Base-by-base conservation (phyloP, 768 basidiomycete genomes). In the Tulasnella sp. region DNA sequence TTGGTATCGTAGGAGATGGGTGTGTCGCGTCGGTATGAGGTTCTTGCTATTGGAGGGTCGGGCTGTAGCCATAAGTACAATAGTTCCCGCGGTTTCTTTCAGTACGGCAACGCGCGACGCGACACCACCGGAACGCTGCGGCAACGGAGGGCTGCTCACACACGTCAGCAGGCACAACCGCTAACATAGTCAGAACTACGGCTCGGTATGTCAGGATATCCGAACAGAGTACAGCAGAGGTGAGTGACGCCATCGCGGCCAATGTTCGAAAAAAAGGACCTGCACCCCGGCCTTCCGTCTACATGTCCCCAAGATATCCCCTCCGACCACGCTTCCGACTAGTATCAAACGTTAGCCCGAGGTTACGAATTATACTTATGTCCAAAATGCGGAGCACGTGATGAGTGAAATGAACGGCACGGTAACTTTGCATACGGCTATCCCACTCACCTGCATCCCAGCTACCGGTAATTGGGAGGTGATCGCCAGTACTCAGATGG, bases 71-170 rank as follows among this genome's bases (percentile, higher is more conserved):
- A 61, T 61, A 61, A 61, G 57, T 61, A 61, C 57, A 61, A 61
- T 32, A n/a, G n/a, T 61, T 61, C 57, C 57, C 57, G 57, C 57
- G 57, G 57, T 61, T 61, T 61, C 57, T 61, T 61, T 61, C 26
- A 32, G 57, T 61, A 18, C 57, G 57, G 57, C 57, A 61, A 61
- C 57, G 57, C 57, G 57, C 57, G 57, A 61, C 57, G 57, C 57
- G 57, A 61, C 57, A 61, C 57, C 57, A 61, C 57, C 57, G 57
- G 57, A 61, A 29, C 57, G 10, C 57, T 61, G 57, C 57, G 57
- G 57, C 57, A 61, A 26, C 57, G 57, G 57, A 61, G 26, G 2
- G n/a, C 57, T 61, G 57, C 57, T 61, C 57, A 29, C 18, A 61
- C 57, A 61, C 57, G 57, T 61, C 57, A 61, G 57, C 57, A 32